phyloP scores from a whole-genome alignment of 1,139 yeast species.

The Petasospora rhodanensis region DNA sequence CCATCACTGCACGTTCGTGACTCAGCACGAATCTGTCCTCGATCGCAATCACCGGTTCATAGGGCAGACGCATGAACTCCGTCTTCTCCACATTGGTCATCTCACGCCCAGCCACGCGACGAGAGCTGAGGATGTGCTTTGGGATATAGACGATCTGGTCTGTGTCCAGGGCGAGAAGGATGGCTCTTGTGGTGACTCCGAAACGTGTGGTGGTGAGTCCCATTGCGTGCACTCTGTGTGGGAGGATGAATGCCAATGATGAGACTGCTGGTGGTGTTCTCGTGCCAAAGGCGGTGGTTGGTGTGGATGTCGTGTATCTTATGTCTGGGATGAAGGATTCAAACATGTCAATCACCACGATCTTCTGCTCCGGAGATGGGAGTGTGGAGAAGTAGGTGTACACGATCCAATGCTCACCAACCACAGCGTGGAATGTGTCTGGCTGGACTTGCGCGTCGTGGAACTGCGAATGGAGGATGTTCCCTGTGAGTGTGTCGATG shows the following conservation, averaged over 20 bases:
- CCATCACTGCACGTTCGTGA: slow-evolving; percentile 34
- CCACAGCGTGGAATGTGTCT: slow-evolving; percentile 47
- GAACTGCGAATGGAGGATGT: slow-evolving; percentile 44
- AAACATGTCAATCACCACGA: slow-evolving; percentile 74
- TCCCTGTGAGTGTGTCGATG: slow-evolving; percentile 69
- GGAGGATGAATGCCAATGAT: slow-evolving; percentile 56
- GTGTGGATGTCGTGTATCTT: slow-evolving; percentile 29
- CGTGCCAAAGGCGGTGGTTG: slow-evolving; percentile 35
- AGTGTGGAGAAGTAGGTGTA: slow-evolving; percentile 55
- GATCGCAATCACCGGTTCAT: slow-evolving; percentile 56
- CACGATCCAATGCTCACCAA: slow-evolving; percentile 83
- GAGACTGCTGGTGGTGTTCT: slow-evolving; percentile 40
- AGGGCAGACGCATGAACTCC: slow-evolving; percentile 61
- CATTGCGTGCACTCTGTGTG: slow-evolving; percentile 49
- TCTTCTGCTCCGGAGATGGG: slow-evolving; percentile 45
- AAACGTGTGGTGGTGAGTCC: slow-evolving; percentile 59
- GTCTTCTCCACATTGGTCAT: slow-evolving; percentile 49
- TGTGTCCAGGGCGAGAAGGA: slow-evolving; percentile 51
- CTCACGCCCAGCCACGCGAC: slow-evolving; percentile 55
- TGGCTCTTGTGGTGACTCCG: slow-evolving; percentile 72
- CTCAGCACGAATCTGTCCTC: slow-evolving; percentile 42
- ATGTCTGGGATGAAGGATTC: slow-evolving; percentile 53
- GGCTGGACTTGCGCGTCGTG: slow-evolving; percentile 36
- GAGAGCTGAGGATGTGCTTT: slow-evolving; percentile 52
- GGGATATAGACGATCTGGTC: slow-evolving; percentile 75